These are phyloP conservation scores for Byssochlamys sp. DNA, from an alignment of 2,329 filamentous ascomycete genomes.

Conservation along the genomic window DNA sequence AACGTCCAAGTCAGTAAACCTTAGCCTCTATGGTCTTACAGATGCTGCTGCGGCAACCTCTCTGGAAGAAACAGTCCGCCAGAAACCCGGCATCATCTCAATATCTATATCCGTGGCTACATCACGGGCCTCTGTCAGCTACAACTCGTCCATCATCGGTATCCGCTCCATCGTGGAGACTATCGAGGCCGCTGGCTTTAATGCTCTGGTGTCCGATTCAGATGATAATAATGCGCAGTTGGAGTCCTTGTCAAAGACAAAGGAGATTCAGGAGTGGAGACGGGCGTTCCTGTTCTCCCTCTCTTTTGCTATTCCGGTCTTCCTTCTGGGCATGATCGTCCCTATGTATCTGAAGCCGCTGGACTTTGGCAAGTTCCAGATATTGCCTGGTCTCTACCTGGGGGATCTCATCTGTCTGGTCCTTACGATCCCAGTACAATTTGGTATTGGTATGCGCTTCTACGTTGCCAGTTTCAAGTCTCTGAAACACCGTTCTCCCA, in stretches of 20 bases:
- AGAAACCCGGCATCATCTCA: slow-evolving; percentile 62
- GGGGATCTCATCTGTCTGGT: slow-evolving; percentile 75
- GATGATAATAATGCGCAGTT: slow-evolving; percentile 96
- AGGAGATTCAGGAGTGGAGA: slow-evolving; percentile 89
- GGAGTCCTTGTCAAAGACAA: slow-evolving; percentile 89
- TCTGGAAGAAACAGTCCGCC: slow-evolving; percentile 59
- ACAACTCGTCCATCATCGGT: slow-evolving; percentile 62
- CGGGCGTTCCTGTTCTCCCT: slow-evolving; percentile 68
- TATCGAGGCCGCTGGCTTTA: slow-evolving; percentile 73
- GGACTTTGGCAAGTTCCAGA: slow-evolving; percentile 62
- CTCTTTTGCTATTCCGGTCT: slow-evolving; percentile 78
- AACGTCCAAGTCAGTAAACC: slow-evolving; percentile 55
- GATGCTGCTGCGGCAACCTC: slow-evolving; percentile 62
- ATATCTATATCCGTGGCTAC: slow-evolving; percentile 64
- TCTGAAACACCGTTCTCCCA: slow-evolving; percentile 78
- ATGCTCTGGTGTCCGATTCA: slow-evolving; percentile 78
- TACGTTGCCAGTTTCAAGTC: slow-evolving; percentile 91
- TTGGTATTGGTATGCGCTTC: slow-evolving; percentile 89
- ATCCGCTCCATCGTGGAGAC: slow-evolving; percentile 72
- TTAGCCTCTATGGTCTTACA: slow-evolving; percentile 73
- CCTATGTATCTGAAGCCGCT: slow-evolving; percentile 71
- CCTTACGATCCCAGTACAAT: slow-evolving; percentile 87
- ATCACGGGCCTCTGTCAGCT: slow-evolving; percentile 62
- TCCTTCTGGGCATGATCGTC: slow-evolving; percentile 84
- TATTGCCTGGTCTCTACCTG: slow-evolving; percentile 69